phyloP scores from a whole-genome alignment of 306 rosid genomes.

The Rosa chinensis region DNA sequence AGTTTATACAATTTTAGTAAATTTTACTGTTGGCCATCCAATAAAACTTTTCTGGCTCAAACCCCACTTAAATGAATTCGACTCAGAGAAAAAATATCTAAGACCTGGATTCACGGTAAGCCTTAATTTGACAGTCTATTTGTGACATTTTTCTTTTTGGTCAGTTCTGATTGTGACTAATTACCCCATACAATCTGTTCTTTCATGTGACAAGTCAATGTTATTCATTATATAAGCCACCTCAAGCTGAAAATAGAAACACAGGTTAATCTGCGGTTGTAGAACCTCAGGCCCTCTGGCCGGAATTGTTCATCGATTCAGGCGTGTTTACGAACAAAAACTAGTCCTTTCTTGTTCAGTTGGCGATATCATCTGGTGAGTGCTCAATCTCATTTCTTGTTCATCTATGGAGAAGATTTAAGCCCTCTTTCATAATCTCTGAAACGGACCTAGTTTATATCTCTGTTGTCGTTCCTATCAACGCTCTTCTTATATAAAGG shows the following conservation, averaged over 20 bases:
- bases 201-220: neutral
- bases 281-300: neutral
- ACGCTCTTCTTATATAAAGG: neutral
- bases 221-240: neutral
- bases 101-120: conserved; percentile 15
- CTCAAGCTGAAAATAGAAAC: neutral
- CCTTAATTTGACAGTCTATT: conserved; percentile 19
- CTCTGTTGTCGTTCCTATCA: neutral
- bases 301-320: neutral
- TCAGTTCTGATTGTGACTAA: neutral
- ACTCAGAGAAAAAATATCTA: neutral
- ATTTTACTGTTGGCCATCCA: neutral
- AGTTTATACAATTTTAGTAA: conserved; percentile 14
- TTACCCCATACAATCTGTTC: neutral
- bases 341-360: neutral
- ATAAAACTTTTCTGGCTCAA: neutral
- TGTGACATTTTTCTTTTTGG: neutral
- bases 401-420: neutral
- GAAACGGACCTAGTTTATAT: neutral
- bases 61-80: too few species aligned
- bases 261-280: neutral
- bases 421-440: neutral
- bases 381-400: neutral
- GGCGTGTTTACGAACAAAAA: neutral
- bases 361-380: neutral